These are phyloP conservation scores for Nakazawaea peltata DNA, from an alignment of 805 yeast species.

Conservation along the genomic window DNA sequence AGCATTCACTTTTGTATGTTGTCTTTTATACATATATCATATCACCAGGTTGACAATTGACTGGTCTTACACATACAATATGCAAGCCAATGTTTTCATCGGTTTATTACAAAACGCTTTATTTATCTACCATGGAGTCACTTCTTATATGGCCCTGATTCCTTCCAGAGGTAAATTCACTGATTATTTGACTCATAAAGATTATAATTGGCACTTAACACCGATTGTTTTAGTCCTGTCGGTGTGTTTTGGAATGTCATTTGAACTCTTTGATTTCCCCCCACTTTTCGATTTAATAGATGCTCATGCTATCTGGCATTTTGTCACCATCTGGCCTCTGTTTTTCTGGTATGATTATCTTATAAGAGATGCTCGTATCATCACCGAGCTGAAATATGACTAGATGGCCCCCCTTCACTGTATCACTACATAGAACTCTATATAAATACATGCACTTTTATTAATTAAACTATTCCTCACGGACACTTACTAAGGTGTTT, in stretches of 20 bases:
- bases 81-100: constrained; percentile 77
- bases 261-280: constrained; percentile 86
- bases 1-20: constrained; percentile 32
- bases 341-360: constrained; percentile 62
- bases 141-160: constrained; percentile 18
- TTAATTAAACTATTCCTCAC: constrained; percentile 1
- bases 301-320: constrained; percentile 94
- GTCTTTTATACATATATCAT: constrained; percentile 52
- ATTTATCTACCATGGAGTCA: constrained; percentile 33
- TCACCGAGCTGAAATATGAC: constrained; percentile 9
- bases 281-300: constrained; percentile 65
- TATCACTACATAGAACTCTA: no score
- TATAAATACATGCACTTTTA: not conserved
- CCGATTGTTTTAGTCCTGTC: constrained; percentile 45
- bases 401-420: no score
- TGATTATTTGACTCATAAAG: constrained; percentile 7
- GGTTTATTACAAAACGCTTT: constrained; percentile 68
- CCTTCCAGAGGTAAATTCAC: not conserved
- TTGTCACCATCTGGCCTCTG: constrained; percentile 78
- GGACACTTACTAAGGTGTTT: constrained; percentile 5
- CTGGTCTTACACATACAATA: constrained; percentile 92
- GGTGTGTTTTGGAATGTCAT: constrained; percentile 71
- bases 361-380: constrained; percentile 30
- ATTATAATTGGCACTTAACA: constrained; percentile 33
- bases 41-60: constrained; percentile 54